A percentile compares a stretch with the other conserved stretches of the same genome.
Conservation (phyloP, 2,329 filamentous ascomycete species). For the Apiospora saccharicola region DNA sequence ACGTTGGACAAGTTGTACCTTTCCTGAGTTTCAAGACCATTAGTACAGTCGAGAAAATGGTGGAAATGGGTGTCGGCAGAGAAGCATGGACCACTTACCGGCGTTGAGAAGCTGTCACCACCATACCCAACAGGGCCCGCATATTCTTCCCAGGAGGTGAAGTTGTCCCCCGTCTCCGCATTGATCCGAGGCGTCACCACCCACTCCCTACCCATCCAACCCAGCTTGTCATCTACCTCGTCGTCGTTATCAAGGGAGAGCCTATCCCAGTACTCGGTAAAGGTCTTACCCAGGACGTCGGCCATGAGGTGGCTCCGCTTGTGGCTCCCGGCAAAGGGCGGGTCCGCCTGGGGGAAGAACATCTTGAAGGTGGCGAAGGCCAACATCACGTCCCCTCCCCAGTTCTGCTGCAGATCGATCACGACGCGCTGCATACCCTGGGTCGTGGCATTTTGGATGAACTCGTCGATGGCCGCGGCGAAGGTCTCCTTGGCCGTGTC, state of each 20-base stretch:
- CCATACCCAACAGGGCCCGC: conserved; percentile 26
- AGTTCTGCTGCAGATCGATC: conserved; percentile 36
- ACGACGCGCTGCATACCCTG: conserved; percentile 31
- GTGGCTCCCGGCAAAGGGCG: conserved; percentile 33
- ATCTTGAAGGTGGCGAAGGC: conserved; percentile 33
- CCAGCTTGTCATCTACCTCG: conserved; percentile 15
- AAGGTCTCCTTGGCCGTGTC: conserved; percentile 40
- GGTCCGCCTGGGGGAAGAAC: conserved; percentile 34
- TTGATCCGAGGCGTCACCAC: conserved; percentile 33
- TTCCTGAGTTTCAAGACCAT: too few relatives aligned
- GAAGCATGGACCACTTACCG: too few relatives aligned
- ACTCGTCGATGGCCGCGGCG: conserved; percentile 39
- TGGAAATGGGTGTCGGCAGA: too few relatives aligned
- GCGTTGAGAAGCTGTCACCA: conserved; percentile 31
- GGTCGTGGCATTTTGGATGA: conserved; percentile 29
- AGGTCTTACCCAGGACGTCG: conserved; percentile 30
- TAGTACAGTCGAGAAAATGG: too few relatives aligned
- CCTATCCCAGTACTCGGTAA: conserved; percentile 26
- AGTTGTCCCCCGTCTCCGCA: conserved; percentile 33
- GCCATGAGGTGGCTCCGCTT: conserved; percentile 31
- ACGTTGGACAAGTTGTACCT: conserved; percentile 31
- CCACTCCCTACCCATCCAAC: conserved; percentile 33
- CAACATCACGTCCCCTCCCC: conserved; percentile 31
- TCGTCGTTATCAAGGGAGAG: conserved; percentile 23
- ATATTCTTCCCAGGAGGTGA: conserved; percentile 34